Percentiles rank a stretch among this genome's conserved stretches.
phyloP scores from a whole-genome alignment of 768 basidiomycete genomes.

The Serendipita sp. region DNA sequence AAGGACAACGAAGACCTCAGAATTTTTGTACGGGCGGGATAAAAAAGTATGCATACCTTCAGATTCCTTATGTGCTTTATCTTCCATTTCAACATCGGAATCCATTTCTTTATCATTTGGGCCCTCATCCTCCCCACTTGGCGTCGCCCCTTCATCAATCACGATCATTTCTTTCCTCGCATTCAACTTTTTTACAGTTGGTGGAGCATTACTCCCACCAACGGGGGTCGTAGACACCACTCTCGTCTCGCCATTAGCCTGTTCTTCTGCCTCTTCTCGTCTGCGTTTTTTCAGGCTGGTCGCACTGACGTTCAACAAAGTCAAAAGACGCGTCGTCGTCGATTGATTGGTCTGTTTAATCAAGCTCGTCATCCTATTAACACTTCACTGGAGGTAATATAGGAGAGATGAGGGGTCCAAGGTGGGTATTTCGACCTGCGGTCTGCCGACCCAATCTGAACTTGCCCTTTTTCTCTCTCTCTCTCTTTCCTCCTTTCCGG shows the following conservation, averaged over 20 bases:
- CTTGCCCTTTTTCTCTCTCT: too few species aligned
- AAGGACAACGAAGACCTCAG: neutral
- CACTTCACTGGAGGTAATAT: neutral
- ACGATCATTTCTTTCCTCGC: conserved; percentile 31
- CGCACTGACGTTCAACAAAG: conserved; percentile 79
- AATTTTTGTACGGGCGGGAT: neutral
- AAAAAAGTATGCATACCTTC: conserved; percentile 7
- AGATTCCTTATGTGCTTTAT: conserved; percentile 3
- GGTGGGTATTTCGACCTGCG: too few species aligned
- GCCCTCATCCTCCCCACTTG: conserved; percentile 2
- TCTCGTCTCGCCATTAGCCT: too few species aligned
- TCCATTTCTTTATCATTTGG: conserved; percentile 12
- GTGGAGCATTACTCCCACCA: conserved; percentile 19
- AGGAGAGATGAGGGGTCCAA: neutral
- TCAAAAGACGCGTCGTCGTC: conserved; percentile 65
- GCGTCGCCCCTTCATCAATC: conserved; percentile 13
- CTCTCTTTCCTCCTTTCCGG: too few species aligned
- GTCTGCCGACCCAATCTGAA: too few species aligned
- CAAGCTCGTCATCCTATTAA: neutral
- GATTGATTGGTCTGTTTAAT: conserved; percentile 12
- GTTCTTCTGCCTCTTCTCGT: conserved; percentile 30
- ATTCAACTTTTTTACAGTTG: conserved; percentile 47
- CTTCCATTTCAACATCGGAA: conserved; percentile 13
- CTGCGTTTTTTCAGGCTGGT: conserved; percentile 42
- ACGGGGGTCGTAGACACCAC: neutral